Evolutionary conservation across 352 stramenopile genomes (phyloP).

Genomic region (Phytopythium delawarense): DNA sequence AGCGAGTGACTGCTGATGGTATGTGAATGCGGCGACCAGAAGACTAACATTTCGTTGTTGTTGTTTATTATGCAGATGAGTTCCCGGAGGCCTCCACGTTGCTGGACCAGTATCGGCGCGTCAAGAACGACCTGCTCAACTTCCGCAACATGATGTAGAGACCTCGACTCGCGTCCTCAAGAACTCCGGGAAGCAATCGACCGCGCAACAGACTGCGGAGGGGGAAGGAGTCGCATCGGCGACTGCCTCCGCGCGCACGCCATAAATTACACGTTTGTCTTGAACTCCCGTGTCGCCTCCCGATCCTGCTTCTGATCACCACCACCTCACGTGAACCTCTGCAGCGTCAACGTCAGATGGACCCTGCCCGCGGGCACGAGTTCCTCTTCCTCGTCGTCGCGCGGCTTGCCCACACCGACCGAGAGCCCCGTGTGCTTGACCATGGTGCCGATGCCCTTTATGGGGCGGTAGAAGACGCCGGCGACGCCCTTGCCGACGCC

Average conservation of each 20-base stretch:
- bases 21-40: not conserved
- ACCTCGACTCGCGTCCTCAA: not conserved
- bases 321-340: conserved; percentile 34
- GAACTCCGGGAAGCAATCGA: not conserved
- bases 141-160: conserved; percentile 69
- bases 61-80: conserved; percentile 39
- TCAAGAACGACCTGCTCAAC: conserved; percentile 68
- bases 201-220: not conserved
- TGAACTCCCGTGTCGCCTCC: not conserved
- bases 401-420: conserved; percentile 43
- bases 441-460: conserved; percentile 70
- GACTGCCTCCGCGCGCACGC: conserved; percentile 6
- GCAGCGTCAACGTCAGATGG: conserved; percentile 58
- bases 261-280: conserved; percentile 65
- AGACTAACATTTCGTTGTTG: not conserved
- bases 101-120: conserved; percentile 68
- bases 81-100: conserved; percentile 48
- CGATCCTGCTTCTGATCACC: not conserved
- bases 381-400: conserved; percentile 15
- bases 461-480: conserved; percentile 65
- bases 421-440: conserved; percentile 71
- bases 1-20: conserved; percentile 6
- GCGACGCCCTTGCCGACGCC: conserved; percentile 64
- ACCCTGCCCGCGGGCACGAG: conserved; percentile 52
- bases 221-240: not conserved